These are phyloP conservation scores for Calocera viscosa DNA, from an alignment of 768 basidiomycete genomes.

Conservation along the genomic window DNA sequence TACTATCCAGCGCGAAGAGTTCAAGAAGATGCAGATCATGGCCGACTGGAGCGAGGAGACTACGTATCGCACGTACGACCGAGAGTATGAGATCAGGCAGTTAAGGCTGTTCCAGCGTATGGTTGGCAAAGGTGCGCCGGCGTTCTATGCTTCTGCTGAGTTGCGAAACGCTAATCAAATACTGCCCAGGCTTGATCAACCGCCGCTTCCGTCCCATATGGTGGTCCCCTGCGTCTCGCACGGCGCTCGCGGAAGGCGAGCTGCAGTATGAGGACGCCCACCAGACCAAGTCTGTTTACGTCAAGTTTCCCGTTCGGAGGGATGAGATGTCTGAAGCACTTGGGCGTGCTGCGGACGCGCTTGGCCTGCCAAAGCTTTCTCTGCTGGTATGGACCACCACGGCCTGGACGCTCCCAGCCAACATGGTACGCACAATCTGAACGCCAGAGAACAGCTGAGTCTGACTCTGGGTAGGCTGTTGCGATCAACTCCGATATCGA, in stretches of 20 bases:
- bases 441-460: not conserved
- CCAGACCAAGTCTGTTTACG: slow-evolving; percentile 75
- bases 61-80: slow-evolving; percentile 79
- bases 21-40: slow-evolving; percentile 76
- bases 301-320: slow-evolving; percentile 52
- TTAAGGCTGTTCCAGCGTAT: slow-evolving; percentile 72
- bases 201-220: slow-evolving; percentile 81
- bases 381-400: slow-evolving; percentile 94
- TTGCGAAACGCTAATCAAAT: not conserved
- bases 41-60: slow-evolving; percentile 62
- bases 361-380: slow-evolving; percentile 15
- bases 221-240: slow-evolving; percentile 88
- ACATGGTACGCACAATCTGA: slow-evolving; percentile 53
- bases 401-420: slow-evolving; percentile 91
- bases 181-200: slow-evolving; percentile 58
- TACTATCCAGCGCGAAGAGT: slow-evolving; percentile 62
- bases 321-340: slow-evolving; percentile 20
- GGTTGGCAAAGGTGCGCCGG: slow-evolving; percentile 59
- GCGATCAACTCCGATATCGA: slow-evolving; percentile 63
- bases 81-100: slow-evolving; percentile 77
- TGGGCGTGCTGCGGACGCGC: slow-evolving; percentile 13
- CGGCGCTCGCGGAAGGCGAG: slow-evolving; percentile 92
- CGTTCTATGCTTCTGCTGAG: not conserved
- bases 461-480: slow-evolving; percentile 51
- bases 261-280: slow-evolving; percentile 82